Conservation (phyloP, 2,329 filamentous ascomycete species). For the Bipolaris gigantea region DNA sequence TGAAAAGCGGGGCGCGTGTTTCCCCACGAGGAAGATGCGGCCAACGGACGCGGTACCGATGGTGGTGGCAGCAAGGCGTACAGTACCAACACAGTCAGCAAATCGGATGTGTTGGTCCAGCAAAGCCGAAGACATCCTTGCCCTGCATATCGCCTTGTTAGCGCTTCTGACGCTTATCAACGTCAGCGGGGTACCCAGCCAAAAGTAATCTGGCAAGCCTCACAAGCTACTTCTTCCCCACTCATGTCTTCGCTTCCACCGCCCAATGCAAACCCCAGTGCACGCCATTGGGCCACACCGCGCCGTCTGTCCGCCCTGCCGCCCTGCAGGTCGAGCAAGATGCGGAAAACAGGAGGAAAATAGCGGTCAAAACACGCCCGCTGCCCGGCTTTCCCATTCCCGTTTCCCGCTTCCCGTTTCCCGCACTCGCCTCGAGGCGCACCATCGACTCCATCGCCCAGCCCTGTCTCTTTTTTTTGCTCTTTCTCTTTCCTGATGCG, state of each 20-base stretch:
- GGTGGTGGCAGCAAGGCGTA: no score
- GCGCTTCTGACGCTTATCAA: background rate
- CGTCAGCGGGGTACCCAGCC: background rate
- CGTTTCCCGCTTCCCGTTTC: background rate
- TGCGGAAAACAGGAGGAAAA: background rate
- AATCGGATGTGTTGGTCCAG: background rate
- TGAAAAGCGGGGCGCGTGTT: slow-evolving; percentile 5
- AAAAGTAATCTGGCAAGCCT: background rate
- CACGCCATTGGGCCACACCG: background rate
- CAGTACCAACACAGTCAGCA: background rate
- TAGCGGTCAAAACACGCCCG: background rate
- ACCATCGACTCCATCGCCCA: background rate
- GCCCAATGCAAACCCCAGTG: background rate
- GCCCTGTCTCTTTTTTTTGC: background rate
- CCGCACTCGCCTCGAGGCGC: background rate
- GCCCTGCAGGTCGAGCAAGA: background rate
- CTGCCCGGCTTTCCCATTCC: background rate
- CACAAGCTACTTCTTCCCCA: background rate
- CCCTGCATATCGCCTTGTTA: background rate
- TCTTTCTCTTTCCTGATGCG: background rate
- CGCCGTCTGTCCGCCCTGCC: background rate
- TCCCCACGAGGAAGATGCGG: background rate
- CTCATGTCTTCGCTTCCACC: background rate
- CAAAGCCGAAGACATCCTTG: background rate
- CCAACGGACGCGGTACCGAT: background rate